Base-by-base conservation (phyloP, 331 rosid genomes). In the Cydonia oblonga region DNA sequence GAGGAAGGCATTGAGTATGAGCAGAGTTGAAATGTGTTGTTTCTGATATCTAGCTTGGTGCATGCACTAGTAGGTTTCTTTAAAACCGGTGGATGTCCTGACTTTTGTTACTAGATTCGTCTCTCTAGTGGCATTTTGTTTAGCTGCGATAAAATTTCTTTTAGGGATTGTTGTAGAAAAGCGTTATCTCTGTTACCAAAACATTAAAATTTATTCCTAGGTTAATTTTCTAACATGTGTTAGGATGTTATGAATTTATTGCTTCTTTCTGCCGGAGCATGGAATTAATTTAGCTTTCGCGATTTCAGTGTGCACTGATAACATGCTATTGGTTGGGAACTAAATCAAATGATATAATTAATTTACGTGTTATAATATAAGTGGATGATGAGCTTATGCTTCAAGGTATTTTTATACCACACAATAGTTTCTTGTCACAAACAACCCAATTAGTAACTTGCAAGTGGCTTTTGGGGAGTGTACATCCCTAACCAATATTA, bases 1-100 rank as follows among this genome's bases (percentile, higher is more conserved):
- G 86, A 81, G 73, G 84, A 85, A 54, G 75, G 59, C 52, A 52
- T 44, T 66, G 84, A 79, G 9, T 75, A 72, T 14, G 84, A 81
- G 65, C 80, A 81, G 84, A 79, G 76, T 69, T 82, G 77, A 76
- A 70, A 59, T 46, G 15, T 56, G 25, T 19, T 70, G 54, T 72
- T 56, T 28, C 56, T 40, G 70, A 72, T 33, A 35, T 63, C 52
- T 73, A 9, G 70, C 35, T 54, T 63, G 30, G 66, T 71, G 70
- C 42, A 13, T 28, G 68, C 32, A 19, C 40, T 72, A 11, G 44
- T 40, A 30, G 24, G 26, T 44, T 15, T 18, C 4, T 29, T 12
- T 8, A 29, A 53, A 67, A 19, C 3, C 33, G 2, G 60, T 38
- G 76, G 52, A 49, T 71, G 13, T 58, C 75, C 23, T 11, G 25